Evolutionary conservation across 1,284 basidiomycete species (phyloP).

Genomic region (Flammula alnicola): DNA sequence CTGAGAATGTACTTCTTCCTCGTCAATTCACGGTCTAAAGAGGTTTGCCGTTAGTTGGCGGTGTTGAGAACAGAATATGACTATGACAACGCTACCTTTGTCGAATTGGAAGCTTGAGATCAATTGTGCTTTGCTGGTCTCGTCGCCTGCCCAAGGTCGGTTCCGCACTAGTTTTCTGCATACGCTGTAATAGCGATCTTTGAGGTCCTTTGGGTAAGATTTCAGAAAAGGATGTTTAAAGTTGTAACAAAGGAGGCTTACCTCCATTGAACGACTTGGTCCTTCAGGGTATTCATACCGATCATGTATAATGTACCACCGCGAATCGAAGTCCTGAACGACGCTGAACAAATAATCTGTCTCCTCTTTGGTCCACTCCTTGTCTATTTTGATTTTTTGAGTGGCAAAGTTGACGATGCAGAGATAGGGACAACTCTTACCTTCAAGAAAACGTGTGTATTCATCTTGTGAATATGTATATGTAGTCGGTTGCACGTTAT

Average conservation of each 20-base stretch:
- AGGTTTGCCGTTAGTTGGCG: constrained; percentile 19
- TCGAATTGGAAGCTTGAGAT: constrained; percentile 83
- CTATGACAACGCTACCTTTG: constrained; percentile 58
- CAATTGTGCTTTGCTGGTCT: constrained; percentile 67
- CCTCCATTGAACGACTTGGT: constrained; percentile 70
- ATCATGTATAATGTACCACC: constrained; percentile 92
- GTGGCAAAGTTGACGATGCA: not conserved
- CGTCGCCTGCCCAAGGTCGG: constrained; percentile 83
- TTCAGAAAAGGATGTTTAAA: not conserved
- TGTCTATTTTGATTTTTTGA: constrained; percentile 52
- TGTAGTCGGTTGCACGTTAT: constrained; percentile 71
- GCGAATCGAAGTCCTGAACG: constrained; percentile 82
- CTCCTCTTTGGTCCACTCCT: constrained; percentile 92
- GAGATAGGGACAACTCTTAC: constrained; percentile 41
- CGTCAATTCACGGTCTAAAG: constrained; percentile 81
- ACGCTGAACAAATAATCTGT: constrained; percentile 92
- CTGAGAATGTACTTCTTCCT: constrained; percentile 89
- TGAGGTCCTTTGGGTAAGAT: constrained; percentile 78
- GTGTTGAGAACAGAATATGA: not conserved
- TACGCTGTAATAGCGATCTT: constrained; percentile 93
- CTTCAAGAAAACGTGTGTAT: constrained; percentile 82
- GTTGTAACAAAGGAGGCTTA: constrained; percentile 32
- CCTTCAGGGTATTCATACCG: constrained; percentile 79
- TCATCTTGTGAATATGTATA: constrained; percentile 92
- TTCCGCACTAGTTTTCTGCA: constrained; percentile 88